A percentile compares a stretch with the other conserved stretches of the same genome.
These are phyloP conservation scores for Panellus pusillus DNA, from an alignment of 768 basidiomycete genomes.

Conservation along the genomic window DNA sequence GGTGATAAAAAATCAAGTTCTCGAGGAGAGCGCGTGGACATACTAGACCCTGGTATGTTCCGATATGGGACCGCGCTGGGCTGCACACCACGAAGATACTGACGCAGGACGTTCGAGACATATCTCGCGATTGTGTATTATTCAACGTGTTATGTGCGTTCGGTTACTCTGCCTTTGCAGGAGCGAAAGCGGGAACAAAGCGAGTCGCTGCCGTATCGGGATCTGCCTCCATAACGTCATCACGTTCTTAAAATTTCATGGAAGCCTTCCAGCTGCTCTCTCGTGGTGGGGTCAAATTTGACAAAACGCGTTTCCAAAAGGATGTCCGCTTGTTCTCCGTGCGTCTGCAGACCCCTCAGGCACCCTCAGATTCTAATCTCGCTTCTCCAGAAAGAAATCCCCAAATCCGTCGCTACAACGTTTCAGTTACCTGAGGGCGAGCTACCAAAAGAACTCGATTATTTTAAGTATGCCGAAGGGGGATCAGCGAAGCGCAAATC, in stretches of 20 bases:
- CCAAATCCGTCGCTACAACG: conserved; percentile 25
- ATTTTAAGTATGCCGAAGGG: conserved; percentile 83
- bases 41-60: no score
- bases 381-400: conserved; percentile 12
- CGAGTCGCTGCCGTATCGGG: neutral
- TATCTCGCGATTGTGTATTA: no score
- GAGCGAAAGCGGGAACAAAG: no score
- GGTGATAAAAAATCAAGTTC: conserved; percentile 1
- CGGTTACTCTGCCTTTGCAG: no score
- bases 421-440: conserved; percentile 33
- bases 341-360: conserved; percentile 17
- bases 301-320: conserved; percentile 69
- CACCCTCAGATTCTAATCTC: neutral
- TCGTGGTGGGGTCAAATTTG: conserved; percentile 78
- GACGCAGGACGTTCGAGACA: no score
- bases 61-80: no score
- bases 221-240: neutral
- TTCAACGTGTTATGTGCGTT: no score
- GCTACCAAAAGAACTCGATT: conserved; percentile 81
- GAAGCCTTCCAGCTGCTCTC: conserved; percentile 91
- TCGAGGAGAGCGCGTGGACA: no score
- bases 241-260: conserved; percentile 39
- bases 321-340: conserved; percentile 77
- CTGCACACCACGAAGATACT: no score
- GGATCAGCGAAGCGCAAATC: conserved; percentile 53